Base-by-base conservation (phyloP, 129 eudicot species). In the Apium graveolens region DNA sequence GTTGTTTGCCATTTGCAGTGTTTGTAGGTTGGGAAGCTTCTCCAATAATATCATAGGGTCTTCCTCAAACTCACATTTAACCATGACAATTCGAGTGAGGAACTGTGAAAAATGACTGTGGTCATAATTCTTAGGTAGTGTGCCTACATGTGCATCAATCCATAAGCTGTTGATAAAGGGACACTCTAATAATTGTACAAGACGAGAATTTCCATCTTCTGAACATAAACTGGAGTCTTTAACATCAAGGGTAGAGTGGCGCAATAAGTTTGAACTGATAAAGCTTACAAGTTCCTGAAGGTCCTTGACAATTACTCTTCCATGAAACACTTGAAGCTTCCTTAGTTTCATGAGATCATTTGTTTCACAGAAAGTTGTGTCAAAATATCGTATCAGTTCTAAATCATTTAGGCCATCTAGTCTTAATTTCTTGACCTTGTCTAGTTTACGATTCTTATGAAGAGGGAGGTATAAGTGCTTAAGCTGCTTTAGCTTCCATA, bases 301-400 rank as follows among this genome's bases (percentile, higher is more conserved):
- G 12, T 53, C 63, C 12, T 24, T 53, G 7, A 57, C 31, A 24
- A 57, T 57, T 57, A 57, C 65, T 57, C 65, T 57, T 57, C 29
- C 65, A 57, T 57, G 65, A 57, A 57, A n/a, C 31, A 57, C 65
- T n/a, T 29, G 65, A 57, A 57, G 65, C 65, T 57, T 57, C 31
- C 65, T 57, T 57, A 57, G 65, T n/a, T 24, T 57, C 31, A 57
- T 57, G 31, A 57, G 65, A n/a, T 57, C 65, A 57, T 24, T 57
- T 57, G 65, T 57, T 57, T 57, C 65, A 57, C 65, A 57, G 65
- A 20, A 57, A 24, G 65, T 57, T 57, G 62, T 53, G 31, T 57
- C 65, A 57, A 53, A 53, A 53, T 53, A 24, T 53, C 63, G 27
- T 27, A 53, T 53, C 63, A 53, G 8, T 53, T 53, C 63, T 8